Base-by-base conservation (phyloP, 148 eudicot species). In the Pharnaceum exiguum region DNA sequence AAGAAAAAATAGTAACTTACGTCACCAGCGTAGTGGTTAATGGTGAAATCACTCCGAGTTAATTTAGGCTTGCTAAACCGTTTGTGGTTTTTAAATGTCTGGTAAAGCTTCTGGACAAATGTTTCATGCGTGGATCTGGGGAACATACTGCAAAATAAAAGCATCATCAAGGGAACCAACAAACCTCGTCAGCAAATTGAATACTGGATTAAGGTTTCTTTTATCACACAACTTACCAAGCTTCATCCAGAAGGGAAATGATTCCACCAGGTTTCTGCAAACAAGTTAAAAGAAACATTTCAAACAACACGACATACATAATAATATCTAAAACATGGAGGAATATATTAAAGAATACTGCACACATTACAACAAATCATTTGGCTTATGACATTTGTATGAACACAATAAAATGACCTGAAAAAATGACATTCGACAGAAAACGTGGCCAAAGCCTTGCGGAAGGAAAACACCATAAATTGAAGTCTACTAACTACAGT, bases 261-360 rank as follows among this genome's bases (percentile, higher is more conserved):
- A 94, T 94, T 67, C 99, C 99, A 69, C 96, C 99, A 48, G 96
- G 96, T 85, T 94, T 94, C 99, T 94, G 89, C 61, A 60, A 51
- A 69, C 43, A 7, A 66, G 31, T 21, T 38, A 60, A 53, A 18
- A 31, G 18, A 66, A 28, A 46, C n/a, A n/a, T n/a, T 5, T 30
- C 37, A 10, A 27, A 52, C 23, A 55, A 56, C 4, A 19, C 18
- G 28, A 32, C 9, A 54, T n/a, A n/a, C n/a, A n/a, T n/a, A n/a
- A n/a, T n/a, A n/a, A n/a, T n/a, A n/a, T n/a, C n/a, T n/a, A n/a
- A n/a, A n/a, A n/a, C n/a, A n/a, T n/a, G n/a, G n/a, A n/a, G n/a
- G n/a, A n/a, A n/a, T n/a, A n/a, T n/a, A n/a, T n/a, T n/a, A n/a
- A n/a, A n/a, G n/a, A n/a, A n/a, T n/a, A n/a, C n/a, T n/a, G n/a